phyloP scores from a whole-genome alignment of 441 rosid species.

The Populus hybrid region DNA sequence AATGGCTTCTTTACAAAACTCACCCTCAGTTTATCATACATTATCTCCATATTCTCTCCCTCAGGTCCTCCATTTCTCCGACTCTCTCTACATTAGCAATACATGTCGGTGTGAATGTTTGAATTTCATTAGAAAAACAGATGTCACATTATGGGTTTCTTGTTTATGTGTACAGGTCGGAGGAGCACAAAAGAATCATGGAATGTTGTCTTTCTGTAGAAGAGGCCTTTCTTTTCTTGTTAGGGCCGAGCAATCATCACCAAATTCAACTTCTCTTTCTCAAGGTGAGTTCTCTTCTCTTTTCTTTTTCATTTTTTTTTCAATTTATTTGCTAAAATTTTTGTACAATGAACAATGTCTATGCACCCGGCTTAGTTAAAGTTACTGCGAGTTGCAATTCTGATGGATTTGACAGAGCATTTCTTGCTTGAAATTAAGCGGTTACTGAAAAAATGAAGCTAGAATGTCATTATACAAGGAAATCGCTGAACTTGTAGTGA shows the following conservation, averaged over 20 bases:
- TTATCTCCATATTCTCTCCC: slow-evolving; percentile 47
- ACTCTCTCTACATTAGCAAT: background rate
- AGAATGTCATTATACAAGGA: background rate
- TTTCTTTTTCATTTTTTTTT: background rate
- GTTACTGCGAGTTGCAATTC: background rate
- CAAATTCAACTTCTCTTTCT: slow-evolving; percentile 35
- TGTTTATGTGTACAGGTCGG: slow-evolving; percentile 24
- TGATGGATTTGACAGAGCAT: background rate
- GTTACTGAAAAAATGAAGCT: background rate
- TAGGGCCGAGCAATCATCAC: slow-evolving; percentile 47
- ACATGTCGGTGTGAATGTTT: background rate
- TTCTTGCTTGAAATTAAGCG: background rate
- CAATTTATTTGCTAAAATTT: background rate
- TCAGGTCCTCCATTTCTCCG: slow-evolving; percentile 34
- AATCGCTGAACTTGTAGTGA: background rate
- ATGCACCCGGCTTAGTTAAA: background rate
- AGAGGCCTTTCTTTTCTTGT: slow-evolving; percentile 47
- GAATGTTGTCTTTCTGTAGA: slow-evolving; percentile 32
- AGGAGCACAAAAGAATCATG: slow-evolving; percentile 39
- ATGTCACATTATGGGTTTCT: background rate
- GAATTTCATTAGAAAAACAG: background rate
- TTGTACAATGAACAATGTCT: background rate
- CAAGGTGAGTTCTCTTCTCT: slow-evolving; percentile 35
- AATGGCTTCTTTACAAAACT: slow-evolving; percentile 75
- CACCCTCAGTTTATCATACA: slow-evolving; percentile 45